A percentile compares a stretch with the other conserved stretches of the same genome.
Conservation (phyloP, 805 yeast genomes). For the Schizosaccharomyces japonicus region DNA sequence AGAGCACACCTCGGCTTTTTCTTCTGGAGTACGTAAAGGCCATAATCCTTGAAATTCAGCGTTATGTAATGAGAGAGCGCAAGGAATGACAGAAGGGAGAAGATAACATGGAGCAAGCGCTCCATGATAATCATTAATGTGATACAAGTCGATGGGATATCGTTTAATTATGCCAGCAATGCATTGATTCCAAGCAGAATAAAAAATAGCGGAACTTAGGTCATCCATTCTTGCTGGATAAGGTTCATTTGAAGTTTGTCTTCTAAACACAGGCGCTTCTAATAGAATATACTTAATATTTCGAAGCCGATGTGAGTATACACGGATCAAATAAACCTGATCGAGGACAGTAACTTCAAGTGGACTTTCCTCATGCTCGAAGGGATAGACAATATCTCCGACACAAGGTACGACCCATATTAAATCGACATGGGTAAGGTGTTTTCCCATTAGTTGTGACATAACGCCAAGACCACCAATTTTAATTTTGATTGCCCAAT, state of each 20-base stretch:
- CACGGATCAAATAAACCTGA: not conserved
- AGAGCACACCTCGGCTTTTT: constrained; percentile 2
- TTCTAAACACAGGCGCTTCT: constrained; percentile 4
- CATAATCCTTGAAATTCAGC: constrained; percentile 5
- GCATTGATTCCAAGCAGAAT: constrained; percentile 5
- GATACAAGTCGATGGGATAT: constrained; percentile 1
- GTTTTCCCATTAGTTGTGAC: constrained; percentile 4
- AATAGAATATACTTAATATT: constrained; percentile 1
- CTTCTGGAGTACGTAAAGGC: constrained; percentile 2
- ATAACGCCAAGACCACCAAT: constrained; percentile 4
- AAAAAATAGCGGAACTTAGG: constrained; percentile 3
- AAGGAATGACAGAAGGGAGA: constrained; percentile 3
- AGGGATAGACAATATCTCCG: constrained; percentile 2
- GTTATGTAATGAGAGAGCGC: constrained; percentile 3
- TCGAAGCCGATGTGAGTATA: not conserved
- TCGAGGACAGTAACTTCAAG: not conserved
- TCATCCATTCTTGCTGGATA: constrained; percentile 5
- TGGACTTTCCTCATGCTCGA: not conserved
- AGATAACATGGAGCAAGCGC: constrained; percentile 4
- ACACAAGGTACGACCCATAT: constrained; percentile 4
- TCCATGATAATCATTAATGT: constrained; percentile 4
- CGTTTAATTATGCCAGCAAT: constrained; percentile 1
- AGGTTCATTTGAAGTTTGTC: constrained; percentile 2
- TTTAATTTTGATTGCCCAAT: constrained; percentile 3
- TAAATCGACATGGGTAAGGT: not conserved